phyloP scores from a whole-genome alignment of 1,284 basidiomycete species.

The Neotropicomus parvogracilis region DNA sequence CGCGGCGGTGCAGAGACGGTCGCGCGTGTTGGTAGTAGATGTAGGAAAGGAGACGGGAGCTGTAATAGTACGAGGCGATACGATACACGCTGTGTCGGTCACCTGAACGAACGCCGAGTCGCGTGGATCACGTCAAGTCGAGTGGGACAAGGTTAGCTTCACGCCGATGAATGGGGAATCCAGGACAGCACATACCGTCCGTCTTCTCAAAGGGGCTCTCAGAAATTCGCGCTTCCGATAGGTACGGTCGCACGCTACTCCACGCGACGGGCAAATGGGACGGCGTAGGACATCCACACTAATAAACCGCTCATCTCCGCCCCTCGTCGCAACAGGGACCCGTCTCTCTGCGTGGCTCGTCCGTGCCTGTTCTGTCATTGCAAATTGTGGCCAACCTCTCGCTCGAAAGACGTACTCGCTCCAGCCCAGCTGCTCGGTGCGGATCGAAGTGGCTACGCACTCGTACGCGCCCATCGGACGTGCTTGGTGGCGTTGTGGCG shows the following conservation, averaged over 20 bases:
- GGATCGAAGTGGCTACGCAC: conserved; percentile 22
- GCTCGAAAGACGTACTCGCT: conserved; percentile 5
- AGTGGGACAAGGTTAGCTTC: conserved; percentile 36
- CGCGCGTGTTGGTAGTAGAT: too few relatives aligned
- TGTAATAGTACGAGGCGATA: conserved; percentile 16
- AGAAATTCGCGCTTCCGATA: conserved; percentile 19
- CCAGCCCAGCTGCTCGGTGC: conserved; percentile 11
- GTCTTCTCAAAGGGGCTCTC: conserved; percentile 15
- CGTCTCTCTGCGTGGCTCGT: conserved; percentile 3
- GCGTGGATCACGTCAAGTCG: conserved; percentile 16
- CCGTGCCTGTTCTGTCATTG: conserved; percentile 13
- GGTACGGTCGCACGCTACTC: conserved; percentile 14
- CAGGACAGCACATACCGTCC: conserved; percentile 9
- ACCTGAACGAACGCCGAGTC: conserved; percentile 21
- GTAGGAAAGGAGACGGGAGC: conserved; percentile 6
- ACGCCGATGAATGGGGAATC: conserved; percentile 19
- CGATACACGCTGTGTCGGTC: conserved; percentile 22
- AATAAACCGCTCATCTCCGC: conserved; percentile 28
- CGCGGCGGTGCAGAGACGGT: too few relatives aligned
- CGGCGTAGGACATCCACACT: conserved; percentile 19
- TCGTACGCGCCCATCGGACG: conserved; percentile 14
- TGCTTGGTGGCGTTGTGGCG: conserved; percentile 26
- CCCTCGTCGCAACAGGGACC: conserved; percentile 11
- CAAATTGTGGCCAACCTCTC: conserved; percentile 17
- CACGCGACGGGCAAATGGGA: conserved; percentile 14